Evolutionary conservation across 2,329 filamentous ascomycete species (phyloP).

Genomic region (Pseudopithomyces chartarum): DNA sequence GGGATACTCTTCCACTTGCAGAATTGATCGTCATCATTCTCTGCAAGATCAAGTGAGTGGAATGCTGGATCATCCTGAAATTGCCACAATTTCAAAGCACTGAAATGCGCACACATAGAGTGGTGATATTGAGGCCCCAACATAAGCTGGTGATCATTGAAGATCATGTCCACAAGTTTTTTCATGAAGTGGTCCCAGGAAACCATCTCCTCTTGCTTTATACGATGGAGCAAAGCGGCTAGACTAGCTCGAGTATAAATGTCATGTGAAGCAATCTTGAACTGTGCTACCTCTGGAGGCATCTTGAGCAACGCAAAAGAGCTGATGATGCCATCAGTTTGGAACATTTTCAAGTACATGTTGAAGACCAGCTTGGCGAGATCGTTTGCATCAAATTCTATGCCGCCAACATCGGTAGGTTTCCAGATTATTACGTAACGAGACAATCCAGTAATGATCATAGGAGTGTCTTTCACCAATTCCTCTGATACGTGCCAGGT

Average conservation of each 20-base stretch:
- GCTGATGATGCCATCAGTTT: constrained; percentile 8
- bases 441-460: constrained; percentile 46
- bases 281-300: constrained; percentile 1
- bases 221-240: constrained; percentile 10
- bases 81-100: constrained; percentile 11
- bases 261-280: constrained; percentile 25
- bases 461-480: constrained; percentile 32
- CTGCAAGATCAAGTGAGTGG: background rate
- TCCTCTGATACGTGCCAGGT: constrained; percentile 8
- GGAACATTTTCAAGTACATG: constrained; percentile 21
- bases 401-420: constrained; percentile 32
- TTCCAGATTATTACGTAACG: constrained; percentile 12
- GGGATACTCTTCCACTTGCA: constrained; percentile 24
- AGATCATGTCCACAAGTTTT: background rate
- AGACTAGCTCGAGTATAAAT: constrained; percentile 20
- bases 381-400: constrained; percentile 40
- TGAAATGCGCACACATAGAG: constrained; percentile 15
- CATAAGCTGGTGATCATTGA: background rate
- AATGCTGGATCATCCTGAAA: background rate
- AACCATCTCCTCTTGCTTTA: constrained; percentile 2
- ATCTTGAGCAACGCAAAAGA: background rate
- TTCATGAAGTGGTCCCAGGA: constrained; percentile 1
- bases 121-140: constrained; percentile 16
- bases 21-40: background rate
- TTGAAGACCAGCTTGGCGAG: constrained; percentile 14